These are phyloP conservation scores for Aspergillus sp. DNA, from an alignment of 2,329 filamentous ascomycete species.

Conservation along the genomic window DNA sequence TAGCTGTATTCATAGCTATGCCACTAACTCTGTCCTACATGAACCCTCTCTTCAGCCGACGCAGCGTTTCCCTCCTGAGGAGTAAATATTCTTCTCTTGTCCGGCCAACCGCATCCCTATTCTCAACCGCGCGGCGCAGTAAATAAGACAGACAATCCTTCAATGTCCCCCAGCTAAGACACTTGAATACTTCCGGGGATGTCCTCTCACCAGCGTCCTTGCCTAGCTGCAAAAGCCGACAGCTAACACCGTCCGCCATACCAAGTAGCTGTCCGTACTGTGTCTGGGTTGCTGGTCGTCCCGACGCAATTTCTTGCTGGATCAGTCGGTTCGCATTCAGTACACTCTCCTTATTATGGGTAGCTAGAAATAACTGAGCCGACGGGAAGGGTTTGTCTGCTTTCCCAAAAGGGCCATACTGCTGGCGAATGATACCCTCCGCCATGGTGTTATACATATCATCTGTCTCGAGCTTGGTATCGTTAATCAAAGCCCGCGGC, in stretches of 20 bases:
- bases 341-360: conserved; percentile 54
- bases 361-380: conserved; percentile 52
- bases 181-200: conserved; percentile 51
- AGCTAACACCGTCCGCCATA: conserved; percentile 85
- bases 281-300: conserved; percentile 40
- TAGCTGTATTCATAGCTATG: too few species aligned
- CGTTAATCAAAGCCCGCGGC: conserved; percentile 33
- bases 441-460: conserved; percentile 52
- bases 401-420: conserved; percentile 24
- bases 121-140: conserved; percentile 66
- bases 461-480: conserved; percentile 41
- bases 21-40: too few species aligned
- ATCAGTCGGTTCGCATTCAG: conserved; percentile 42
- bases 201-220: conserved; percentile 13
- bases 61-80: too few species aligned
- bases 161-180: conserved; percentile 54
- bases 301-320: conserved; percentile 38
- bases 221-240: conserved; percentile 42
- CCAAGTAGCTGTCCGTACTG: conserved; percentile 76
- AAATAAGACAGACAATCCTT: conserved; percentile 55
- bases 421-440: conserved; percentile 47
- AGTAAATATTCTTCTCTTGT: conserved; percentile 56
- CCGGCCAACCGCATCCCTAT: conserved; percentile 66
- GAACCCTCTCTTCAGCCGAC: too few species aligned
- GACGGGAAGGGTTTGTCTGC: conserved; percentile 17